Percentiles rank a stretch among this genome's conserved stretches.
Evolutionary conservation across 2,329 filamentous ascomycete species (phyloP).

Genomic region (Botrytis pseudocinerea): DNA sequence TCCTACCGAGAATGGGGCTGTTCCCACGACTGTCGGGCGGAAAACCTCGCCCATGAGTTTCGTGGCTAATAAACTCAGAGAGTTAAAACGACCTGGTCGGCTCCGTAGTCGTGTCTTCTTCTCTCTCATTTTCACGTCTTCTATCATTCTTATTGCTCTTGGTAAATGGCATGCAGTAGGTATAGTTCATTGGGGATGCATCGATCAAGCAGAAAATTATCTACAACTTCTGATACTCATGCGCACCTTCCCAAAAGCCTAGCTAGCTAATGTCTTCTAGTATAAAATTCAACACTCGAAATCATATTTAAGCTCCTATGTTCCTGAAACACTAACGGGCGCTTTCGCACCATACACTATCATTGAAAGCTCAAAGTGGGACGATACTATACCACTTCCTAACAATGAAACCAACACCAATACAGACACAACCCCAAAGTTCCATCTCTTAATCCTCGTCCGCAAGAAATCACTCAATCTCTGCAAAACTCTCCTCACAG

Average conservation of each 20-base stretch:
- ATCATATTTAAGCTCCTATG: constrained; percentile 24
- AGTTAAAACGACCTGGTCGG: constrained; percentile 30
- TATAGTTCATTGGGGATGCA: not conserved
- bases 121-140: constrained; percentile 20
- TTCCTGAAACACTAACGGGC: constrained; percentile 27
- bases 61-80: constrained; percentile 26
- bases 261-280: constrained; percentile 19
- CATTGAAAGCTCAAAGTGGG: constrained; percentile 25
- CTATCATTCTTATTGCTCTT: constrained; percentile 26
- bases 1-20: not conserved
- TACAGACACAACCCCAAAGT: constrained; percentile 39
- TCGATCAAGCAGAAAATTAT: not conserved
- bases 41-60: constrained; percentile 27
- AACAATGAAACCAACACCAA: constrained; percentile 19
- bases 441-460: constrained; percentile 57
- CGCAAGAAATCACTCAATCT: constrained; percentile 47
- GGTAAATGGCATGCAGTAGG: constrained; percentile 24
- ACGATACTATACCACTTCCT: constrained; percentile 21
- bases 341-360: constrained; percentile 23
- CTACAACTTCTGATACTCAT: not conserved
- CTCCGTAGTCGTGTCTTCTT: constrained; percentile 28
- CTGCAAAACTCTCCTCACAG: constrained; percentile 57
- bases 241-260: not conserved
- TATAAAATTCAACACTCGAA: constrained; percentile 26
- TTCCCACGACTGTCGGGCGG: not conserved